Base-by-base conservation (phyloP, 805 yeast species). In the Saccharomyces mikatae region DNA sequence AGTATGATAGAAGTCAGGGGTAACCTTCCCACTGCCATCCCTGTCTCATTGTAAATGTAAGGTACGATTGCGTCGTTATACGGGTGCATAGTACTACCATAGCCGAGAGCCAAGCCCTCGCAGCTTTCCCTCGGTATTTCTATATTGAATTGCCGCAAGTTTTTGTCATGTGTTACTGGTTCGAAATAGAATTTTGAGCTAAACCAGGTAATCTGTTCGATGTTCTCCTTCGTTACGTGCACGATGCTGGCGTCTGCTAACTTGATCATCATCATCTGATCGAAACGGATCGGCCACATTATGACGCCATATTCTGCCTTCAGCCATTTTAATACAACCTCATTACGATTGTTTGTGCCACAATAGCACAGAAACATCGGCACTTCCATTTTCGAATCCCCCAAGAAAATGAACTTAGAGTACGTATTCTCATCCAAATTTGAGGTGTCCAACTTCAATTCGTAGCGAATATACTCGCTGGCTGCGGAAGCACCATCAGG, bases 51-150 rank as follows among this genome's bases (percentile, higher is more conserved):
- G 36, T 66, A 48, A 17, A 67, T 49, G 51, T 63, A 67, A 48
- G 56, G 65, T 32, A 60, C 56, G 36, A 51, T 62, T 13, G 41
- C 53, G 4, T 58, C 56, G 3, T 51, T 48, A 52, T 28, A 70
- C 24, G 50, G 54, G 51, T 6, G 47, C 2, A 31, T 48, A 9
- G 49, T 26, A 0, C 50, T 36, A 1, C 48, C 51, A 36, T n/a
- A 4, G 44, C 44, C 44, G 10, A 36, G 44, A 2, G 58, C 49
- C 27, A 72, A 58, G 11, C 56, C 52, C 5, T 56, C 49, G 9
- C 71, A 57, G 51, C 69, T 70, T 11, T 46, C 55, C 47, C 62
- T 63, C 3, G 56, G 55, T 11, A 72, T 48, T 10, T 68, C 73
- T 14, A 73, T 41, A 1, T 60, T 60, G 11, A 71, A 57, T 13